These are phyloP conservation scores for Galeopsis tetrahit DNA, from an alignment of 257 asterid species.

Conservation along the genomic window DNA sequence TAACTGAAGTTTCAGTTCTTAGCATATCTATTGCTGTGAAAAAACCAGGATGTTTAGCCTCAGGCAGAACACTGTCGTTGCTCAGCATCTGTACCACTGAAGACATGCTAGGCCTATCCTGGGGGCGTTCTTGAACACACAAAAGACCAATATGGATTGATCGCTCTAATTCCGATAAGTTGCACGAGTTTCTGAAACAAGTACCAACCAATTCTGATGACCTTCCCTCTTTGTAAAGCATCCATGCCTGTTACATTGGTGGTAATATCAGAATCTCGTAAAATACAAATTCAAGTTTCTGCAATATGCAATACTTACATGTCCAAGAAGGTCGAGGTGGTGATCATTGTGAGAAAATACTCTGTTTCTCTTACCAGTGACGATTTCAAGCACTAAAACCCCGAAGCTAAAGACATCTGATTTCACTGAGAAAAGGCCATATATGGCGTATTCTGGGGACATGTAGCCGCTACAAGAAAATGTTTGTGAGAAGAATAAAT, in stretches of 20 bases:
- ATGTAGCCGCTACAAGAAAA: no score
- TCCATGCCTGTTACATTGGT: constrained; percentile 1
- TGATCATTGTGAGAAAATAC: not conserved
- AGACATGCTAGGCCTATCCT: constrained; percentile 5
- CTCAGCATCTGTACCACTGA: not conserved
- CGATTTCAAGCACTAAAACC: not conserved
- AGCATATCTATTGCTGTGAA: not conserved
- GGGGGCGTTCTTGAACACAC: not conserved
- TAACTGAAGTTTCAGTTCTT: not conserved
- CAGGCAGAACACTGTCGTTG: not conserved
- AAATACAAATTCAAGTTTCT: not conserved
- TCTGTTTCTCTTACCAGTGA: not conserved
- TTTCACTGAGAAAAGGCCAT: constrained; percentile 4
- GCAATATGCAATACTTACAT: not conserved
- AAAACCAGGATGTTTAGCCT: not conserved
- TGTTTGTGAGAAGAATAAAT: no score
- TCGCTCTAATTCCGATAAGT: not conserved
- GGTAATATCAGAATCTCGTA: not conserved
- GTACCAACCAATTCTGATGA: not conserved
- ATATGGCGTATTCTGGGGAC: no score
- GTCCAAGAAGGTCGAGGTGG: constrained; percentile 1
- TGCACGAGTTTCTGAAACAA: not conserved
- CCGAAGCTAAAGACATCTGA: constrained; percentile 5
- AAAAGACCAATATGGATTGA: not conserved
- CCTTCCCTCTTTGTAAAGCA: not conserved